Evolutionary conservation across 495 filamentous ascomycete species (phyloP).

Genomic region (Articulospora tetracladia): DNA sequence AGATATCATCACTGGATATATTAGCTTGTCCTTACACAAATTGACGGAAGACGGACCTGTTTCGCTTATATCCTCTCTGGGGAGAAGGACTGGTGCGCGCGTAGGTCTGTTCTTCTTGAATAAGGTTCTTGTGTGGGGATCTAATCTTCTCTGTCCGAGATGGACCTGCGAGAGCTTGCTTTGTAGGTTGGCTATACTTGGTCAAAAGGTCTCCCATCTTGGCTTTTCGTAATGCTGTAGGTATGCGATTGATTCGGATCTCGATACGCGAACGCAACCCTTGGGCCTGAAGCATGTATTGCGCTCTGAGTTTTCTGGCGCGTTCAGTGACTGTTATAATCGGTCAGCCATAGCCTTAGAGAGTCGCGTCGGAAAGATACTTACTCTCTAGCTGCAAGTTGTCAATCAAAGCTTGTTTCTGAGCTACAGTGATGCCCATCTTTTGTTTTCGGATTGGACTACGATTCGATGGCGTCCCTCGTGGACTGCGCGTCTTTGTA

Average conservation of each 20-base stretch:
- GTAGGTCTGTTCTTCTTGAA: slow-evolving; percentile 14
- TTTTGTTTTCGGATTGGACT: slow-evolving; percentile 59
- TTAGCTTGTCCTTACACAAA: background rate
- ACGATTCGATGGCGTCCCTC: slow-evolving; percentile 34
- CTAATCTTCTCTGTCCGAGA: slow-evolving; percentile 16
- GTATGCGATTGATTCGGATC: slow-evolving; percentile 92
- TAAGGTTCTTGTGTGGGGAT: slow-evolving; percentile 18
- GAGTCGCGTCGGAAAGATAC: slow-evolving; percentile 24
- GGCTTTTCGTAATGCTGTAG: slow-evolving; percentile 68
- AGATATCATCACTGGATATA: slow-evolving; percentile 54
- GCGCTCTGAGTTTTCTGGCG: slow-evolving; percentile 83
- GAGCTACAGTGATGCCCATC: slow-evolving; percentile 64
- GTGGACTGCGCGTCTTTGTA: slow-evolving; percentile 34
- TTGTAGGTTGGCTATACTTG: slow-evolving; percentile 32
- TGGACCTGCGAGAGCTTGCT: slow-evolving; percentile 17
- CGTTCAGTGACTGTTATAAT: slow-evolving; percentile 74
- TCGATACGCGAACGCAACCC: slow-evolving; percentile 83
- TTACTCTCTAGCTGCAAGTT: slow-evolving; percentile 91
- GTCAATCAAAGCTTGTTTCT: slow-evolving; percentile 88
- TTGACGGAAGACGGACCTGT: slow-evolving; percentile 46
- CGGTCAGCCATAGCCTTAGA: background rate
- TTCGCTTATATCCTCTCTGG: slow-evolving; percentile 48
- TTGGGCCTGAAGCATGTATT: slow-evolving; percentile 83
- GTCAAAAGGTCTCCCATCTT: slow-evolving; percentile 74
- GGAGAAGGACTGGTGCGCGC: slow-evolving; percentile 26